These are phyloP conservation scores for Eimeria necatrix DNA, from an alignment of 169 alveolate genomes.

Conservation along the genomic window DNA sequence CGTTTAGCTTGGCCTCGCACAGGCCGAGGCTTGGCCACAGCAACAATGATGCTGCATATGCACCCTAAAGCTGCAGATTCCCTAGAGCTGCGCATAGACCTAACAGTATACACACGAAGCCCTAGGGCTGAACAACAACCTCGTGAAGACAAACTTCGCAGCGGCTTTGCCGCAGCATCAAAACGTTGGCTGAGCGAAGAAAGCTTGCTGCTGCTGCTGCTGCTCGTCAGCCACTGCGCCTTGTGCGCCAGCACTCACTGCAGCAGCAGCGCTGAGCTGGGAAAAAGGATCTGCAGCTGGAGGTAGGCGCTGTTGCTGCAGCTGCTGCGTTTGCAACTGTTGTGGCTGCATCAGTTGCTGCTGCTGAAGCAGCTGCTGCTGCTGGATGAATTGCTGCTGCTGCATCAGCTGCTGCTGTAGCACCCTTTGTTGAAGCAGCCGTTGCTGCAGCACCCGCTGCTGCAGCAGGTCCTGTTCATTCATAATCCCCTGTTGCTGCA, in stretches of 20 bases:
- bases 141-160: too few relatives aligned
- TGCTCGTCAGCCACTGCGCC: background rate
- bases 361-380: conserved; percentile 37
- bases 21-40: too few relatives aligned
- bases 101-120: too few relatives aligned
- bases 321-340: conserved; percentile 25
- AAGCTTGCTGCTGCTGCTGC: conserved; percentile 29
- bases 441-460: conserved; percentile 28
- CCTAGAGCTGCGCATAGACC: too few relatives aligned
- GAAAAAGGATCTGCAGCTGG: conserved; percentile 10
- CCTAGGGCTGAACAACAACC: too few relatives aligned
- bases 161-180: background rate
- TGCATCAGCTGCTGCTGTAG: conserved; percentile 38
- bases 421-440: conserved; percentile 23
- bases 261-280: background rate
- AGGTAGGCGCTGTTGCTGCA: conserved; percentile 14
- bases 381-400: conserved; percentile 47
- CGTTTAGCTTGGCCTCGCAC: too few relatives aligned
- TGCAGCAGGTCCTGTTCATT: conserved; percentile 24
- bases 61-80: too few relatives aligned
- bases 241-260: background rate
- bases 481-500: conserved; percentile 13
- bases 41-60: too few relatives aligned
- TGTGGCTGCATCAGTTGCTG: conserved; percentile 8
- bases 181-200: conserved; percentile 8